These are phyloP conservation scores for Talaromyces thailandensis DNA, from an alignment of 495 filamentous ascomycete species.

Conservation along the genomic window DNA sequence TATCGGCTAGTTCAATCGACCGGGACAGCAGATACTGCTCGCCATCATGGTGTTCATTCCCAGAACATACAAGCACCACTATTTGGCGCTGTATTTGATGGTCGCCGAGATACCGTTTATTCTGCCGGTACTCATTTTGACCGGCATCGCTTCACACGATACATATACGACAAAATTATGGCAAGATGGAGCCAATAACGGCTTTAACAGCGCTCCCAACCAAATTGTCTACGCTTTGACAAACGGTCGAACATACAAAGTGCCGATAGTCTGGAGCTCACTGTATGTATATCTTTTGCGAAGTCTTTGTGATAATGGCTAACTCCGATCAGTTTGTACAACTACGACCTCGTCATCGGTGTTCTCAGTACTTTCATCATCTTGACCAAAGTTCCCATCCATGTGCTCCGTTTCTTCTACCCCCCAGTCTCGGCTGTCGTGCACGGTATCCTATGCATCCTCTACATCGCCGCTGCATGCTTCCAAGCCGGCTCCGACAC, in stretches of 20 bases:
- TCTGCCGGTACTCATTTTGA: slow-evolving; percentile 65
- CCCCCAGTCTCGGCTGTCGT: slow-evolving; percentile 56
- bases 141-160: slow-evolving; percentile 73
- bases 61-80: slow-evolving; percentile 56
- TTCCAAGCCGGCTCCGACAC: slow-evolving; percentile 74
- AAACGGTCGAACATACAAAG: slow-evolving; percentile 56
- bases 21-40: not conserved
- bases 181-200: slow-evolving; percentile 68
- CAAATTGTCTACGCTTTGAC: slow-evolving; percentile 66
- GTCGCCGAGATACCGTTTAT: slow-evolving; percentile 59
- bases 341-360: slow-evolving; percentile 75
- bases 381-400: slow-evolving; percentile 51
- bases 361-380: slow-evolving; percentile 53
- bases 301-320: slow-evolving; percentile 9
- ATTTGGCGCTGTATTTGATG: slow-evolving; percentile 56
- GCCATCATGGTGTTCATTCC: slow-evolving; percentile 31
- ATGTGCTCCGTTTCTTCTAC: slow-evolving; percentile 62
- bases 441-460: slow-evolving; percentile 46
- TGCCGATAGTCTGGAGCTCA: slow-evolving; percentile 74
- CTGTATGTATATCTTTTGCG: slow-evolving; percentile 50
- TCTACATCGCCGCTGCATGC: slow-evolving; percentile 60
- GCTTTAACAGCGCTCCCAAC: slow-evolving; percentile 74
- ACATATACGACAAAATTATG: slow-evolving; percentile 71
- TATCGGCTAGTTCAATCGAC: not conserved
- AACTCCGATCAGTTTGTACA: slow-evolving; percentile 53